Evolutionary conservation across 352 stramenopile genomes (phyloP), one percentile per base, ranked within the genome.

Genomic region (Phytophthora cryptogea): DNA sequence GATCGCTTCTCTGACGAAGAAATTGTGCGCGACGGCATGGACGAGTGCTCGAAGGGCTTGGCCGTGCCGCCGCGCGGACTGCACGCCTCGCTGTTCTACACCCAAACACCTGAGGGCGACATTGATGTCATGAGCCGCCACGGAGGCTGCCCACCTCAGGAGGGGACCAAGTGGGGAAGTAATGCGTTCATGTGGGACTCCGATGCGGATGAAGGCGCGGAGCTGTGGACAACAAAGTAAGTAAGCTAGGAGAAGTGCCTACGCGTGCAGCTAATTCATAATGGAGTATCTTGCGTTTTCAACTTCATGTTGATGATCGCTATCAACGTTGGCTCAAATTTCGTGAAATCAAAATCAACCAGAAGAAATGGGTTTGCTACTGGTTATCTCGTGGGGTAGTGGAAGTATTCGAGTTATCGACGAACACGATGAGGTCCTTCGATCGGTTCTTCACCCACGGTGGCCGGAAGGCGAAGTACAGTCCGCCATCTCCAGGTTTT

Each of bases 171-270:
- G 55, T 93, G 80, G 79, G 85, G 83, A 30, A 71, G 80, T 47
- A 94, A 94, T 54, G 87, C 80, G 42, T 94, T 94, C 57, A 90
- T 89, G 80, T 92, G 85, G 85, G 71, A 94, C 57, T 80, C 83
- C 35, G 85, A 94, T 41, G 79, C 83, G 36, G 80, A 91, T 47
- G 85, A 94, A 77, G 83, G 83, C 35, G 78, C 77, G 27, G 74
- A 90, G 33, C 73, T 93, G 16, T 92, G 84, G 82, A 89, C 78
- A 8, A 90, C 74, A 52, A 90, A 90, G 77, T 90, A 72, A 74
- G 28, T 58, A 60, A 37, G 27, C 20, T 23, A 23, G 20, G 20
- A 23, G 17, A 54, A 32, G 14, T 23, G 30, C 13, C 1, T 44
- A 2, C 44, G 31, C 63, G 32, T 62, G 40, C 33, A 54, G 6